Base-by-base conservation (phyloP, 2,329 filamentous ascomycete species). In the Colletotrichum sp. region DNA sequence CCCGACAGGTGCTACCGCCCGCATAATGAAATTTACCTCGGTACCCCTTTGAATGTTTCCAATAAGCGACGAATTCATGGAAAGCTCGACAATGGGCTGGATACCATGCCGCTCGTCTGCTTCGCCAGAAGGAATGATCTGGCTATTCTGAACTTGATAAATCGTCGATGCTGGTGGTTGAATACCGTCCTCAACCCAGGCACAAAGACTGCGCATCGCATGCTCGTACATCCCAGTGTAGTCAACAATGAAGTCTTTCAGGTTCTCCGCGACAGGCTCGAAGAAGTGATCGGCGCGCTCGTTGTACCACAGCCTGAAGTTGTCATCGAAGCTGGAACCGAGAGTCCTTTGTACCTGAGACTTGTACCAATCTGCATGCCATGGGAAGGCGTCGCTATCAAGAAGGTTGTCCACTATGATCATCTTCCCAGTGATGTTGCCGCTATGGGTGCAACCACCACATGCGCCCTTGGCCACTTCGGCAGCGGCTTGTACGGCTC, bases 301-400 rank as follows among this genome's bases (percentile, higher is more conserved):
- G 13, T 28, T 74, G 57, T 73, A 81, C 44, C 73, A 78, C 3
- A 81, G 57, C 13, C 79, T 65, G 44, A 77, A 79, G 39, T 79
- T 75, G 52, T 73, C 68, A 6, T 72, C 71, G 30, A 77, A 72
- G 3, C 62, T 55, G 6, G 60, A 60, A 8, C 78, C 76, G 2
- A 77, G 66, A 0, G 71, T 57, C 28, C 67, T 18, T 2, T 62
- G 44, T 3, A 80, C 78, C 30, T 76, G 62, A 15, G 44, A 36
- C 13, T 65, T 73, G 52, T 80, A 81, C 80, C 79, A 81, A 39
- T 79, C 77, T 3, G 80, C 79, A 49, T 81, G 79, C 76, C 76
- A 77, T 2, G 79, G 78, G 16, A 77, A 75, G 7, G 80, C 80
- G 9, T 80, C 79, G 21, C 59, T 69, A 57, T 80, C 79, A 3